Percentiles rank a stretch among this genome's conserved stretches.
Evolutionary conservation across 179 eudicot genomes (phyloP).

Genomic region (Actinidia arguta): DNA sequence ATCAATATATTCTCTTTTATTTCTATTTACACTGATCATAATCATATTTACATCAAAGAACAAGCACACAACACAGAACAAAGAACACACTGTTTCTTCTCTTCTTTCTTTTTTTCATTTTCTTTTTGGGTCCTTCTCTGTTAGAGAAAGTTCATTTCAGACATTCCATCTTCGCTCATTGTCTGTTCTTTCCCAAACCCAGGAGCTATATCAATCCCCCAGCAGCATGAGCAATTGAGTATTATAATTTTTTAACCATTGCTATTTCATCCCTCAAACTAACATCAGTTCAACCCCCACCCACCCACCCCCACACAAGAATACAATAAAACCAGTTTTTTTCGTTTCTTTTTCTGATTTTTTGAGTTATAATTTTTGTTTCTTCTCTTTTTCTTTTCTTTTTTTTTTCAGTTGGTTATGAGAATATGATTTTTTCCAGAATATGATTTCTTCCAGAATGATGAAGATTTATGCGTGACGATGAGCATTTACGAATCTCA

Average conservation of each 20-base stretch:
- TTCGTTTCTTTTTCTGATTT: background rate
- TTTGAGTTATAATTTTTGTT: background rate
- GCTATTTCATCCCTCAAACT: background rate
- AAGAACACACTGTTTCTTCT: background rate
- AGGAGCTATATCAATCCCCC: too few species aligned
- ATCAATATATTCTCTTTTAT: background rate
- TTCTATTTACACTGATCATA: conserved; percentile 9
- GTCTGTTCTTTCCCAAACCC: too few species aligned
- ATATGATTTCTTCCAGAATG: too few species aligned
- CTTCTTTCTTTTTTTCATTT: background rate
- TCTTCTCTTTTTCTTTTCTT: background rate
- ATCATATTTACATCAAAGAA: conserved; percentile 20
- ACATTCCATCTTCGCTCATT: too few species aligned
- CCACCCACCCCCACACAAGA: background rate
- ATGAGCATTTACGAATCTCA: conserved; percentile 27
- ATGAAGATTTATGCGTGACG: background rate
- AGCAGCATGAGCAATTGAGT: too few species aligned
- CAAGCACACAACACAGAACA: background rate
- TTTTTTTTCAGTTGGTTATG: background rate
- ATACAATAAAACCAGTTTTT: background rate
- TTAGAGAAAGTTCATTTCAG: too few species aligned
- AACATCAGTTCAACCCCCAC: conserved; percentile 12
- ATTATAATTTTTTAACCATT: background rate
- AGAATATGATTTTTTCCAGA: too few species aligned
- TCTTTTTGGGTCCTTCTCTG: background rate